phyloP scores from a whole-genome alignment of 306 rosid genomes.

The Trifolium repens region DNA sequence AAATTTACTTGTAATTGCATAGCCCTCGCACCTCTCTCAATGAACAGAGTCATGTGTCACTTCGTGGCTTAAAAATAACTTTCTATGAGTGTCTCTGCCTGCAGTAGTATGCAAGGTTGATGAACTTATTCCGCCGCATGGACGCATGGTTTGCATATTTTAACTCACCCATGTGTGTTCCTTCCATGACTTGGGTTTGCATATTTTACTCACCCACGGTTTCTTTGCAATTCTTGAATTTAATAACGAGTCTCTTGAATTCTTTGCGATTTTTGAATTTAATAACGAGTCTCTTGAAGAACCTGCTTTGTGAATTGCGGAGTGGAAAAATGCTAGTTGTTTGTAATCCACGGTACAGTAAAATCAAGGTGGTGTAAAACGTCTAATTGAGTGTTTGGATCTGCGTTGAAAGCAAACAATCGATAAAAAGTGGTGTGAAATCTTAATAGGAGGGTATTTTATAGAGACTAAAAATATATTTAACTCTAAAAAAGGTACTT shows the following conservation, averaged over 20 bases:
- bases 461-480: too few species aligned
- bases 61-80: not conserved
- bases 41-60: not conserved
- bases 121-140: not conserved
- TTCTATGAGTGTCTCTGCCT: not conserved
- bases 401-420: not conserved
- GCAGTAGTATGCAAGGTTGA: not conserved
- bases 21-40: not conserved
- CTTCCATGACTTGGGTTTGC: too few species aligned
- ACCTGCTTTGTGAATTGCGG: not conserved
- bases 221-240: not conserved
- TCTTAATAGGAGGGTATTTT: too few species aligned
- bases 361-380: not conserved
- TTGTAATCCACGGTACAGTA: not conserved
- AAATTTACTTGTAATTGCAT: constrained; percentile 43
- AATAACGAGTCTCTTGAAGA: not conserved
- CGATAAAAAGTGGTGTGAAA: too few species aligned
- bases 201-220: not conserved
- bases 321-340: not conserved
- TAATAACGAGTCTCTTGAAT: not conserved
- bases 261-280: not conserved
- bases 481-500: too few species aligned
- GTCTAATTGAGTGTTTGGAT: not conserved
- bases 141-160: not conserved
- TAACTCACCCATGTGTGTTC: not conserved